Conservation (phyloP, 805 yeast species). For the Zygoascus bituminiphila region DNA sequence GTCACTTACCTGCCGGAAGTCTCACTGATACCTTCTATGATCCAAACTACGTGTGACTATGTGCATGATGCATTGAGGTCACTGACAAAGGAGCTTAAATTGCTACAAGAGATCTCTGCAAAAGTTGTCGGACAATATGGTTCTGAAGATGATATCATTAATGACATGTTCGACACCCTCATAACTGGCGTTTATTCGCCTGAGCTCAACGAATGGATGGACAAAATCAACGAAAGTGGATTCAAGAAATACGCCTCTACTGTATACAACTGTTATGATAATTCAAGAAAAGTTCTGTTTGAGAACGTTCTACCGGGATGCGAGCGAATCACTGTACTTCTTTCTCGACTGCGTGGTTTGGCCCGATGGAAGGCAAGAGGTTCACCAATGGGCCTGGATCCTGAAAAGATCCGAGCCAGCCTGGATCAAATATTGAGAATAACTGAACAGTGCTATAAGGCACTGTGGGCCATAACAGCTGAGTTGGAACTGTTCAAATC, state of each 20-base stretch:
- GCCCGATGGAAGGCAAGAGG: constrained; percentile 34
- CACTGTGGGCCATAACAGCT: constrained; percentile 6
- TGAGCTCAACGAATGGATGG: constrained; percentile 40
- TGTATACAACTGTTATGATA: constrained; percentile 39
- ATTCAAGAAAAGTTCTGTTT: constrained; percentile 34
- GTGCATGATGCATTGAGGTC: constrained; percentile 26
- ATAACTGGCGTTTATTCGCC: constrained; percentile 12
- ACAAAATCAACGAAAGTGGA: constrained; percentile 50
- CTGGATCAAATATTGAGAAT: background rate
- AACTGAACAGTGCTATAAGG: background rate
- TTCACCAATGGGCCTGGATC: constrained; percentile 14
- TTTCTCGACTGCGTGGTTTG: constrained; percentile 37
- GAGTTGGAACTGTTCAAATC: constrained; percentile 15
- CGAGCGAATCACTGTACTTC: constrained; percentile 40
- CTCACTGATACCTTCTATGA: constrained; percentile 30
- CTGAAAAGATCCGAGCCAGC: constrained; percentile 4
- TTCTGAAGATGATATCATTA: background rate
- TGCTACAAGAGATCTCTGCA: constrained; percentile 16
- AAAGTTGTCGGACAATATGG: constrained; percentile 2
- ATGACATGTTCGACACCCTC: constrained; percentile 1
- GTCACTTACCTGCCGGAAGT: constrained; percentile 26
- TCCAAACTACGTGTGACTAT: constrained; percentile 29
- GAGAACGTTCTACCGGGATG: constrained; percentile 39
- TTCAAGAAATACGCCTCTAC: constrained; percentile 38
- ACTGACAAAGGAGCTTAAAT: constrained; percentile 24